These are phyloP conservation scores for Aspergillus sp. DNA, from an alignment of 2,329 filamentous ascomycete genomes.

Conservation along the genomic window DNA sequence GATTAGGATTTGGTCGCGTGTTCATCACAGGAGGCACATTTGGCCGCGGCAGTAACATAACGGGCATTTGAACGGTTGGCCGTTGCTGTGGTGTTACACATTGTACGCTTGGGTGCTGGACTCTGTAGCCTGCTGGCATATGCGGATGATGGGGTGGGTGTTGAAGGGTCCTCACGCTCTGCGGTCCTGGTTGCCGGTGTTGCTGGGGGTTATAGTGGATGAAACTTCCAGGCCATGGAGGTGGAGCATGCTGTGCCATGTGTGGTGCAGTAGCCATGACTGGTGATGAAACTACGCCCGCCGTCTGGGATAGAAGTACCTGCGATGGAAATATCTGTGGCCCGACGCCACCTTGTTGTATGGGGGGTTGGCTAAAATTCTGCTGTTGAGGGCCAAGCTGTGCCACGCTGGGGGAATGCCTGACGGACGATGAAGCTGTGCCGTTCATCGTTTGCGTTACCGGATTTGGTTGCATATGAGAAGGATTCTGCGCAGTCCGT, in stretches of 20 bases:
- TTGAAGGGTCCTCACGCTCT: not conserved
- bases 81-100: not conserved
- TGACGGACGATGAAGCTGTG: not conserved
- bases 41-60: conserved; percentile 36
- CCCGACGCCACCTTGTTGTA: not conserved
- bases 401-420: not conserved
- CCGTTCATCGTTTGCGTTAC: not conserved
- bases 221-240: not conserved
- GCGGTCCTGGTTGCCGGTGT: not conserved
- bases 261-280: not conserved
- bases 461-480: not conserved
- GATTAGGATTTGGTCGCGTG: conserved; percentile 45
- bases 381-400: not conserved
- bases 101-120: not conserved
- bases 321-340: not conserved
- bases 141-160: not conserved
- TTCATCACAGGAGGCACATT: conserved; percentile 36
- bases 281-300: not conserved
- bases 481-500: not conserved
- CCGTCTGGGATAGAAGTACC: not conserved
- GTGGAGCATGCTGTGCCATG: not conserved
- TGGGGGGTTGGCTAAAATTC: not conserved
- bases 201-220: not conserved
- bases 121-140: not conserved
- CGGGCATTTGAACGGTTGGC: not conserved